Evolutionary conservation across 2,329 filamentous ascomycete genomes (phyloP).

Genomic region (Diaporthe destruens): DNA sequence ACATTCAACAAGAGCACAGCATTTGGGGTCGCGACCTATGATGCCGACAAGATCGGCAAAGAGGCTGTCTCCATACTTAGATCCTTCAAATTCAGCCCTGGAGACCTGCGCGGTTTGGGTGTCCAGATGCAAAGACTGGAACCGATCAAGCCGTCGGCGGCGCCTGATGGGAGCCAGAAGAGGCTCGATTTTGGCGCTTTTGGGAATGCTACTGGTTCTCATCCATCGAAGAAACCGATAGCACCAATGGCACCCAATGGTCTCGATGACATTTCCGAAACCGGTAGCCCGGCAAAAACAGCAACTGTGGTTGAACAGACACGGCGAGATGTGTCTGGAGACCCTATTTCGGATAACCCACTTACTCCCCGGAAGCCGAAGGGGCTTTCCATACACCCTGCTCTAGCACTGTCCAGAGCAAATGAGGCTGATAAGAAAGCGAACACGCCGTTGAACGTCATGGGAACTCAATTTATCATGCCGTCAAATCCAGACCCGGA

Average conservation of each 20-base stretch:
- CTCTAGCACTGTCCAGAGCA: constrained; percentile 63
- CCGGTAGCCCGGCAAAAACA: constrained; percentile 52
- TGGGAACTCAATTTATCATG: constrained; percentile 92
- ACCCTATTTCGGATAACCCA: constrained; percentile 69
- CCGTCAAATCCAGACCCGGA: constrained; percentile 84
- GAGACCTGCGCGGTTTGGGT: constrained; percentile 92
- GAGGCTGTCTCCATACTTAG: constrained; percentile 89
- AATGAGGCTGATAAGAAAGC: constrained; percentile 66
- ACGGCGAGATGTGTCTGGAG: constrained; percentile 52
- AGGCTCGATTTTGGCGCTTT: constrained; percentile 78
- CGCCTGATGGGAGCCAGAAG: constrained; percentile 82
- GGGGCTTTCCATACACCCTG: constrained; percentile 60
- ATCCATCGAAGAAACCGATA: constrained; percentile 53
- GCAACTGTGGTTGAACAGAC: constrained; percentile 45
- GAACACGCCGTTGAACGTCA: constrained; percentile 79
- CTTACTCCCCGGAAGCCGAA: constrained; percentile 66
- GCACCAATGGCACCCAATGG: constrained; percentile 42
- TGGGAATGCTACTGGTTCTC: constrained; percentile 49
- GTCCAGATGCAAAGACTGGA: constrained; percentile 95
- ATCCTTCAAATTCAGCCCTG: constrained; percentile 85
- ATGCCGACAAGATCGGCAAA: constrained; percentile 76
- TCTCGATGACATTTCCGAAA: constrained; percentile 66
- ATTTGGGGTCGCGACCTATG: constrained; percentile 88
- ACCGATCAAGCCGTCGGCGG: constrained; percentile 71
- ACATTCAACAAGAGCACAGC: constrained; percentile 88